Evolutionary conservation across 2,329 filamentous ascomycete genomes (phyloP).

Genomic region (Elsinoe arachidis): DNA sequence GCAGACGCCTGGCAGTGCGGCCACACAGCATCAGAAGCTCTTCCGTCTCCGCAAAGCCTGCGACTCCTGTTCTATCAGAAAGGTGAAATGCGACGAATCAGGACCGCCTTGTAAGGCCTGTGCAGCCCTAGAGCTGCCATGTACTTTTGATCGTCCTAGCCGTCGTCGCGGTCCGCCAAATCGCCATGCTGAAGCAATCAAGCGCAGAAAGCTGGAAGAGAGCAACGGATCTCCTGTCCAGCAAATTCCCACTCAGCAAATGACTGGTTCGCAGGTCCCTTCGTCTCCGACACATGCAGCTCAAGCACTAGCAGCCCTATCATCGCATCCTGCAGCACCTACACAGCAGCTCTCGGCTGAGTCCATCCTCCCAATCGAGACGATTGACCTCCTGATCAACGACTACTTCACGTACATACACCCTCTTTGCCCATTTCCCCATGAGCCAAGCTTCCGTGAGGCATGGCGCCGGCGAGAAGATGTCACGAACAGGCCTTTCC

Average conservation of each 20-base stretch:
- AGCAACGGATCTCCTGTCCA: conserved; percentile 33
- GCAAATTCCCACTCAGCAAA: conserved; percentile 26
- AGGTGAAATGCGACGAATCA: conserved; percentile 52
- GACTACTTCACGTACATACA: conserved; percentile 81
- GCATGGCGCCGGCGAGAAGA: conserved; percentile 61
- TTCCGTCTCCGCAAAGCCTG: conserved; percentile 34
- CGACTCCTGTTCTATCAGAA: conserved; percentile 33
- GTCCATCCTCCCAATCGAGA: conserved; percentile 60
- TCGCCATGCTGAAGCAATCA: conserved; percentile 57
- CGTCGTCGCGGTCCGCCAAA: conserved; percentile 58
- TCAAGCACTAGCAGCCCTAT: conserved; percentile 43
- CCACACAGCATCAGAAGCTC: conserved; percentile 21
- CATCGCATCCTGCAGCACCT: conserved; percentile 33
- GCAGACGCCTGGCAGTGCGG: conserved; percentile 16
- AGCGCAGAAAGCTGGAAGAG: conserved; percentile 48
- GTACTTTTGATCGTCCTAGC: conserved; percentile 57
- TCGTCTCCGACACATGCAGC: conserved; percentile 47
- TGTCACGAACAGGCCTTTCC: conserved; percentile 55
- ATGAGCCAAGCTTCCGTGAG: conserved; percentile 67
- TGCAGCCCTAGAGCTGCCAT: conserved; percentile 56
- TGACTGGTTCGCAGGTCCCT: conserved; percentile 33
- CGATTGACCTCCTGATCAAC: conserved; percentile 61
- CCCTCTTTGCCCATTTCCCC: conserved; percentile 66
- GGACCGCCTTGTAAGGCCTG: conserved; percentile 60
- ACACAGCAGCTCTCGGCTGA: conserved; percentile 48